Evolutionary conservation across 345 rosid species (phyloP), one percentile per base, ranked within the genome.

Genomic region (Eucalyptus cloeziana): DNA sequence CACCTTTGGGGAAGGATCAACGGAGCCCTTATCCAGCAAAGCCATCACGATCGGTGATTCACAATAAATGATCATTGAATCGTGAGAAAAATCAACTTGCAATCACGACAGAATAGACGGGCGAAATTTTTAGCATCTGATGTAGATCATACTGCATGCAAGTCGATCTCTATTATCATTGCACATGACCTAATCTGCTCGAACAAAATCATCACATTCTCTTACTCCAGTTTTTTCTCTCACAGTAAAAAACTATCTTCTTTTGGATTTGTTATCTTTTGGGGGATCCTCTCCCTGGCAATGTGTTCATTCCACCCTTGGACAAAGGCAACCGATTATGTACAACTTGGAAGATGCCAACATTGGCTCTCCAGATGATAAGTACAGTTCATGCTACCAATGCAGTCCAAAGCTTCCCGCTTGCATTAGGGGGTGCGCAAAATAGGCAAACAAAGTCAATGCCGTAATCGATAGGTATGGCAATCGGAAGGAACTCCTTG

Each of bases 401-500:
- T 90, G 91, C 45, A 90, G 91, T 25, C 89, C 86, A 15, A 49
- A 88, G 62, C 91, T 88, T 24, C 88, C 86, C 0, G 89, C 80
- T 88, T 90, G 91, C 91, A 90, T 90, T 40, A 90, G 80, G 0
- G 91, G 91, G 80, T 90, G 91, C 2, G 90, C 91, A 33, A 86
- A 88, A 67, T 90, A 90, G 16, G 91, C 91, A 6, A 54, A 31
- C 64, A 90, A 43, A 25, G 91, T 90, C 88, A 90, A 76, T 62
- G 33, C 50, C 22, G 91, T 90, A 27, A 90, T 88, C 24, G 89
- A 85, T 40, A 90, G 86, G 44, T 90, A 90, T 22, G 91, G 91
- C 86, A 90, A 80, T 86, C 91, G 86, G 52, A 90, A 90, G 80
- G 47, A 86, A 90, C 62, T 90, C 91, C 89, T 88, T 90, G 89